Evolutionary conservation across 768 basidiomycete genomes (phyloP).

Genomic region (Hebeloma cylindrosporum): DNA sequence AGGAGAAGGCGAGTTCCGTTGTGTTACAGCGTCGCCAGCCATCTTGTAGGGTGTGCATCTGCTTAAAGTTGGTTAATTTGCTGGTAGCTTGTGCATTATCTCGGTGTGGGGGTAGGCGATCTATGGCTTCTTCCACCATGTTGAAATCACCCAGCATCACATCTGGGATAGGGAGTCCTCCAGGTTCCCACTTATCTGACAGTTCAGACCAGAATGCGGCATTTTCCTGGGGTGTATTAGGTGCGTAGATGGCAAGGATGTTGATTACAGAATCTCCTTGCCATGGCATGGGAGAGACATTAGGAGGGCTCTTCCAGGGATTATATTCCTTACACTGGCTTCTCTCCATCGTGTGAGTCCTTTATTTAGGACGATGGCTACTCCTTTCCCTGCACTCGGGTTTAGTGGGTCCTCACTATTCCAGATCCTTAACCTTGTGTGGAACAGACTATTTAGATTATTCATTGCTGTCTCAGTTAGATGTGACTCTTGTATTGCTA

Average conservation of each 20-base stretch:
- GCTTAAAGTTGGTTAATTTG: slow-evolving; percentile 24
- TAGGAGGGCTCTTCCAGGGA: slow-evolving; percentile 26
- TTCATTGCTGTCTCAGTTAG: slow-evolving; percentile 16
- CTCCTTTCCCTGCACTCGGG: slow-evolving; percentile 27
- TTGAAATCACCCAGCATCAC: slow-evolving; percentile 42
- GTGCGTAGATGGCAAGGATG: slow-evolving; percentile 35
- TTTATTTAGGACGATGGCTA: slow-evolving; percentile 37
- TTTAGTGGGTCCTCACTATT: slow-evolving; percentile 13
- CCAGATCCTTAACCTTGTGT: slow-evolving; percentile 12
- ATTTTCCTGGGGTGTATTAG: slow-evolving; percentile 29
- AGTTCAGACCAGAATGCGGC: slow-evolving; percentile 28
- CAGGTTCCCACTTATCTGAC: background rate
- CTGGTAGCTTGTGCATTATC: slow-evolving; percentile 13
- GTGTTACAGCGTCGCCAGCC: slow-evolving; percentile 31
- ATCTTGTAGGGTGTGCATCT: slow-evolving; percentile 20
- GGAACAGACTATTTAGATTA: background rate
- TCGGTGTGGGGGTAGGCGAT: slow-evolving; percentile 26
- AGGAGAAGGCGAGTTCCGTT: slow-evolving; percentile 25
- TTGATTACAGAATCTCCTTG: slow-evolving; percentile 17
- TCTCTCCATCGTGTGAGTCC: slow-evolving; percentile 18
- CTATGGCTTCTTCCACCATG: slow-evolving; percentile 35
- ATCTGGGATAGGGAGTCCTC: slow-evolving; percentile 21
- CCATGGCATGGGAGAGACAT: slow-evolving; percentile 15
- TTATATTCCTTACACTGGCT: slow-evolving; percentile 8
- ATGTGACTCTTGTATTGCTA: slow-evolving; percentile 31